Percentiles rank a stretch among this genome's conserved stretches.
Conservation (phyloP, 176 grass and related monocot species). For the Puya raimondii region DNA sequence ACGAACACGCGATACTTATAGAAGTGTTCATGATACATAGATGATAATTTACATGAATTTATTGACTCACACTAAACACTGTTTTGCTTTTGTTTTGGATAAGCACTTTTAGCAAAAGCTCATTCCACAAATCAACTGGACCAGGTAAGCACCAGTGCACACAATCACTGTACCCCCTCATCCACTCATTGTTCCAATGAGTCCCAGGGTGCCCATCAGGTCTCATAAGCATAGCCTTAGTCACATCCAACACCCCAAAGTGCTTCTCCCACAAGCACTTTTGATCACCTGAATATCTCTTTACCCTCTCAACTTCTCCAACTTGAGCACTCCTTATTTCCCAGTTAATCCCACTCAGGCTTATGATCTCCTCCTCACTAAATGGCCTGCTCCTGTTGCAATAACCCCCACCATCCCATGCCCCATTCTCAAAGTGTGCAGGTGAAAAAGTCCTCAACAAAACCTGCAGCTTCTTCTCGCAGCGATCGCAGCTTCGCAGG, state of each 20-base stretch:
- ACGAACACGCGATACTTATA: too few relatives aligned
- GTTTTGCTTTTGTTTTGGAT: conserved; percentile 1
- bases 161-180: conserved; percentile 40
- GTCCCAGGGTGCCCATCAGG: conserved; percentile 43
- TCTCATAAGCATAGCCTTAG: conserved; percentile 39
- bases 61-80: too few relatives aligned
- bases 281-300: neutral
- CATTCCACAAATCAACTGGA: conserved; percentile 37
- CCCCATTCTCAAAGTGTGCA: conserved; percentile 64
- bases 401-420: conserved; percentile 52
- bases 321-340: conserved; percentile 52
- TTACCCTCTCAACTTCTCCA: conserved; percentile 27
- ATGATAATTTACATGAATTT: too few relatives aligned
- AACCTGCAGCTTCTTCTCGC: neutral
- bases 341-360: conserved; percentile 27
- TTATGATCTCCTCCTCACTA: conserved; percentile 23
- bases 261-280: conserved; percentile 5
- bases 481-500: conserved; percentile 2
- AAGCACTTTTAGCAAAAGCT: conserved; percentile 22
- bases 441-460: conserved; percentile 21
- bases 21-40: too few relatives aligned
- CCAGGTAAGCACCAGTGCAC: conserved; percentile 42
- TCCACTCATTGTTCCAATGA: conserved; percentile 44
- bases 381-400: conserved; percentile 57
- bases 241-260: conserved; percentile 39